phyloP scores from a whole-genome alignment of 306 rosid genomes.

The Dryas alaskensis region DNA sequence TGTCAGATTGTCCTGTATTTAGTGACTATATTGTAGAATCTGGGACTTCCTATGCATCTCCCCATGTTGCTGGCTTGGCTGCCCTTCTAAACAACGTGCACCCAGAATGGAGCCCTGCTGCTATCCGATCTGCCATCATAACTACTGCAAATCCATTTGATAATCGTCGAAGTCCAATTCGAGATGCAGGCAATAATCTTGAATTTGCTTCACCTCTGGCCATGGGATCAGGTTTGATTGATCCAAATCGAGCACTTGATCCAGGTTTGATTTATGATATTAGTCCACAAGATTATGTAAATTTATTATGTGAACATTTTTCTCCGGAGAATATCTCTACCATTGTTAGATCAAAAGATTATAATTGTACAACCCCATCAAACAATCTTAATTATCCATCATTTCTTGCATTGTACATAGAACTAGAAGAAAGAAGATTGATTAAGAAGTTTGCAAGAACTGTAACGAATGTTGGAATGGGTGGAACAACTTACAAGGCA shows the following conservation, averaged over 20 bases:
- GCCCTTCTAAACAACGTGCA: background rate
- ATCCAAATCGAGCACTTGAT: background rate
- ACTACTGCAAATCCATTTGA: background rate
- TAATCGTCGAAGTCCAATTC: background rate
- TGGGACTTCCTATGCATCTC: background rate
- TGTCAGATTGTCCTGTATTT: no score
- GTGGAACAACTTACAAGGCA: background rate
- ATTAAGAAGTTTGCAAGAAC: constrained; percentile 3
- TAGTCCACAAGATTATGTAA: background rate
- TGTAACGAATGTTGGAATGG: constrained; percentile 16
- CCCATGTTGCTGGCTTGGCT: background rate
- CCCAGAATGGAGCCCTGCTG: background rate
- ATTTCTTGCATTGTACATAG: background rate
- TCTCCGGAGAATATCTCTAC: background rate
- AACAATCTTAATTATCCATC: constrained; percentile 20
- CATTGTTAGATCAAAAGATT: background rate
- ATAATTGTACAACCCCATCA: constrained; percentile 6
- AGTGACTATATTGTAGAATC: background rate
- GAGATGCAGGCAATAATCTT: background rate
- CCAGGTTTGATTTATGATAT: constrained; percentile 1
- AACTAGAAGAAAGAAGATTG: no score
- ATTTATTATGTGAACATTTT: background rate
- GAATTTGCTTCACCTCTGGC: constrained; percentile 4
- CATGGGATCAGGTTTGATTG: background rate
- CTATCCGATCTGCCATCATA: background rate